Base-by-base conservation (phyloP, 2,329 filamentous ascomycete genomes). In the Scytalidium sp. region DNA sequence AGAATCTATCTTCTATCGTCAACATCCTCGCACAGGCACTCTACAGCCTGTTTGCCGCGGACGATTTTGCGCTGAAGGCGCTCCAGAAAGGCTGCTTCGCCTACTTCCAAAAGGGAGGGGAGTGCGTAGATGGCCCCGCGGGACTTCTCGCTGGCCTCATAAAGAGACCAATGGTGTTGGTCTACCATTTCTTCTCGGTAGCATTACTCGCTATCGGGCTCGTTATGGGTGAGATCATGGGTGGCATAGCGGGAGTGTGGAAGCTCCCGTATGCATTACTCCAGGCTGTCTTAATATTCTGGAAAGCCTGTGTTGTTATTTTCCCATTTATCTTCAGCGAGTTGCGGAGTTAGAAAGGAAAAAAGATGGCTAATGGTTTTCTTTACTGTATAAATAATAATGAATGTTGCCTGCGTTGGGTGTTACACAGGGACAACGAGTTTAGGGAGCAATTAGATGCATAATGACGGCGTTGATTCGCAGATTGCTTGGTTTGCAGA, bases 1-100 rank as follows among this genome's bases (percentile, higher is more conserved):
- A 97, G 74, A 74, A 77, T 56, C 76, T 91, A 45, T 90, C 89
- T 0, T 84, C 84, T 47, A 92, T 96, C 59, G 94, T 99, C 77
- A 99, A 99, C 70, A 96, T 97, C 60, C 84, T 99, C n/a, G 93
- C 94, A 1, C 89, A 94, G 75, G 92, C 94, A 0, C 79, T 99
- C 1, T 99, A 99, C 73, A 77, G 81, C 25, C 81, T 99, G 11
- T 99, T 97, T 66, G 90, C 93, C 15, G 94, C 93, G 46, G 78
- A 95, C 66, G 87, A 89, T 68, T 70, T 76, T 41, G 81, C 92
- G 64, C 82, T 97, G 46, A 82, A 81, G 56, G 84, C 88, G 48
- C 83, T 99, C 42, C 91, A 96, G 72, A 80, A 80, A 57, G 94
- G 94, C 43, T 99, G 94, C 74, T 97, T 97, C 74, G 75, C 79